Base-by-base conservation (phyloP, 352 stramenopile genomes). In the Peronospora tabacina region DNA sequence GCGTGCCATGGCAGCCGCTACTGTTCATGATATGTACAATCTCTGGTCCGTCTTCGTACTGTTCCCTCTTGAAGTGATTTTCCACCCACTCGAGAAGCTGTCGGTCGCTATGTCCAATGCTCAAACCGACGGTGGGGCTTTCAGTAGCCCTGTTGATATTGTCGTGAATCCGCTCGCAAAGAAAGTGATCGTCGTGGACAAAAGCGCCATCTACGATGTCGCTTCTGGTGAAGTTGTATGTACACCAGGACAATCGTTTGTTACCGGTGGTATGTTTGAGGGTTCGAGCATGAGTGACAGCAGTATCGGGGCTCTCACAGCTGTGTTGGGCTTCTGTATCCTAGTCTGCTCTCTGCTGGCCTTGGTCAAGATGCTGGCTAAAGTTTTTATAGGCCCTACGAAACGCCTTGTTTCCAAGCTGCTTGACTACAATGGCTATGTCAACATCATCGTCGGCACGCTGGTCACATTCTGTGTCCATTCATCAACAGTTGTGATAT, bases 401-500 rank as follows among this genome's bases (percentile, higher is more conserved):
- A 89, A 90, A 45, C 64, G 71, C 37, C 66, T 95, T 15, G 80
- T 97, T 44, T 81, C 83, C 41, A 85, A 86, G 40, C 67, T 90
- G 29, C 89, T 95, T 13, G 79, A 94, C 58, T 87, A 90, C 60
- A 94, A 95, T 61, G 82, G 82, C 48, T 91, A 95, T 49, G 37
- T 96, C 36, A 84, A 87, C 43, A 96, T 97, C 49, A 1, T 88
- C 22, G 74, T 95, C 50, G 90, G 90, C 49, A 67, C 55, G 16
- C 58, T 72, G 43, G 67, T 96, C 52, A 97, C 90, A 11, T 85
- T 96, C 19, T 53, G 68, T 26, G 87, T 97, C 2, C 90, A 97
- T 60, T 94, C 75, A 55, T 95, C 82, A 15, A 94, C 83, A 11
- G 82, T 97, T 19, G 94, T 93, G 17, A 96, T 85, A 0, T 95